phyloP scores from a whole-genome alignment of 1,284 basidiomycete genomes.

The Testicularia cyperi region DNA sequence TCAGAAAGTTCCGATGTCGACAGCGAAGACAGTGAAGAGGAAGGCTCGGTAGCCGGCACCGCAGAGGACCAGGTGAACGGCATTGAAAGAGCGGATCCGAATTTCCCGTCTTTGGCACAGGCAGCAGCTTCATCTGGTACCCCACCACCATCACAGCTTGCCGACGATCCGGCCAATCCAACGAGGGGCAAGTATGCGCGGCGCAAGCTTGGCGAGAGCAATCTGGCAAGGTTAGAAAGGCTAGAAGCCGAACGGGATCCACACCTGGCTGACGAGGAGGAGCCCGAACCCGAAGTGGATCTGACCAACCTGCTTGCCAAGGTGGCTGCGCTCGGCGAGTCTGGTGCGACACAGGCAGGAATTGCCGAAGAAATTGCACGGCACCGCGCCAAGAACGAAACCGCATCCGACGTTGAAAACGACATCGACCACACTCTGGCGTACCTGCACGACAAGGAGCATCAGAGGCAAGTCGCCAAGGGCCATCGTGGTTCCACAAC shows the following conservation, averaged over 20 bases:
- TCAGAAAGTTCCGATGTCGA: slow-evolving; percentile 2
- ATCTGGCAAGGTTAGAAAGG: slow-evolving; percentile 38
- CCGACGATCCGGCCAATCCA: slow-evolving; percentile 9
- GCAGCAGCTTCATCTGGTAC: slow-evolving; percentile 8
- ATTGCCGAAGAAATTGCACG: slow-evolving; percentile 16
- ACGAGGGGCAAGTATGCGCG: slow-evolving; percentile 40
- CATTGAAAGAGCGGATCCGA: slow-evolving; percentile 1
- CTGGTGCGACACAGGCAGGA: slow-evolving; percentile 24
- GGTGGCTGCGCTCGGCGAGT: slow-evolving; percentile 40
- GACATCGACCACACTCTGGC: slow-evolving; percentile 48
- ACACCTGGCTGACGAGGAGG: slow-evolving; percentile 16
- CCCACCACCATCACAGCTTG: background rate
- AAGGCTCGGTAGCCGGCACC: slow-evolving; percentile 2
- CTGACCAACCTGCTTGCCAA: slow-evolving; percentile 41
- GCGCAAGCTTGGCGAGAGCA: slow-evolving; percentile 43
- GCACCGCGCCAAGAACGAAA: slow-evolving; percentile 27
- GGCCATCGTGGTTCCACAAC: slow-evolving; percentile 8
- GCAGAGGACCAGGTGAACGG: slow-evolving; percentile 9
- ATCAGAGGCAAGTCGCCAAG: slow-evolving; percentile 23
- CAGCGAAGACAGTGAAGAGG: slow-evolving; percentile 7
- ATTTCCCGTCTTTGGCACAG: slow-evolving; percentile 23
- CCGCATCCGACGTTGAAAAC: slow-evolving; percentile 38
- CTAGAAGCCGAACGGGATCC: slow-evolving; percentile 39
- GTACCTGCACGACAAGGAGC: slow-evolving; percentile 41
- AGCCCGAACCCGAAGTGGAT: slow-evolving; percentile 56